Evolutionary conservation across 768 basidiomycete species (phyloP), one percentile per base, ranked within the genome.

Genomic region (Brasilioporus rufonigricans): DNA sequence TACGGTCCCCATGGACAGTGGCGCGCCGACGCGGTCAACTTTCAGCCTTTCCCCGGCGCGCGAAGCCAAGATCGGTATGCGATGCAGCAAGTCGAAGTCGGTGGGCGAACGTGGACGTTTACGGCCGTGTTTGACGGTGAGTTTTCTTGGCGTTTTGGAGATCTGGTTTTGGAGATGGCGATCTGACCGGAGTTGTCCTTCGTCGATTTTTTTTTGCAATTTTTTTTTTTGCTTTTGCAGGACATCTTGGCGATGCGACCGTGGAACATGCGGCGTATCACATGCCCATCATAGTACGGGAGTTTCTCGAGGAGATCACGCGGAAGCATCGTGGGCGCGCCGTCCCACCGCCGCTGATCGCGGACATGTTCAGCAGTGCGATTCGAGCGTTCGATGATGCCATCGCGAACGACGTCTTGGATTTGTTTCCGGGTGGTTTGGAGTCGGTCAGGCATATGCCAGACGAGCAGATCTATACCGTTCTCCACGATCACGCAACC

Each of bases 61-160:
- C 72, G 68, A 56, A 86, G 82, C 1, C 86, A 87, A 70, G 86
- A 87, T 61, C 76, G 86, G 53, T 84, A 84, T 57, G 77, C 84
- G 29, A 77, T 85, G 52, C 80, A 79, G 9, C 76, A 78, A 61
- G 73, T 86, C 52, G 73, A 83, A 41, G 71, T 87, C 50, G 74
- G 74, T 46, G 85, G 82, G 14, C 77, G 74, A 29, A 68, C 73
- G 46, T 87, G 86, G 85, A 74, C 76, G n/a, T 76, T 87, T 58
- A 84, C 83, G 1, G 86, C 83, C 44, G 84, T 87, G 33, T 87
- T 87, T 61, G 86, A 87, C 66, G 86, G 86, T 81, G 61, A 56
- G 82, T 65, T 2, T 26, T 9, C 10, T n/a, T n/a, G n/a, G n/a
- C n/a, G n/a, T n/a, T n/a, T n/a, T n/a, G n/a, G n/a, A n/a, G n/a